Evolutionary conservation across 192 early-diverging fungal genomes (phyloP).

Genomic region (Mortierella claussenii): DNA sequence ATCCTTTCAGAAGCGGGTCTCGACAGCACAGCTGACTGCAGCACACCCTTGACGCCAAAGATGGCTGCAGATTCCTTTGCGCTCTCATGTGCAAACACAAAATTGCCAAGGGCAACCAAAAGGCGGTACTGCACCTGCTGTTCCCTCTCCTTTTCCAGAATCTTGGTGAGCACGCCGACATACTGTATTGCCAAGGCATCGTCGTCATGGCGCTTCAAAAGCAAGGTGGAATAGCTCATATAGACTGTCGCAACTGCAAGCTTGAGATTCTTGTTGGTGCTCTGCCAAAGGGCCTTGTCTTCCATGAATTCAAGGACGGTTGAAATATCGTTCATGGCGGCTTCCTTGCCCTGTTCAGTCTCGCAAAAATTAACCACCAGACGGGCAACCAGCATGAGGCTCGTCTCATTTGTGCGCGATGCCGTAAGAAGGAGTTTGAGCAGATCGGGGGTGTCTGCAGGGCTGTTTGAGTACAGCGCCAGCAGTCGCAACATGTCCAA

Average conservation of each 20-base stretch:
- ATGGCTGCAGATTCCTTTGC: slow-evolving; percentile 49
- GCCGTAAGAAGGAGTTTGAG: slow-evolving; percentile 54
- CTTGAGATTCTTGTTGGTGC: slow-evolving; percentile 52
- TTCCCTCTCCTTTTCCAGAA: slow-evolving; percentile 66
- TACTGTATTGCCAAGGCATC: slow-evolving; percentile 65
- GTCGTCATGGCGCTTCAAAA: slow-evolving; percentile 52
- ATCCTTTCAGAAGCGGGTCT: slow-evolving; percentile 42
- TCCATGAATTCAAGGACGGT: slow-evolving; percentile 38
- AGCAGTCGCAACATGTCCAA: slow-evolving; percentile 86
- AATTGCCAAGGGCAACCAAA: slow-evolving; percentile 71
- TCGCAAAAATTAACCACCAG: slow-evolving; percentile 79
- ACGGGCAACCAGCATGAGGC: slow-evolving; percentile 82
- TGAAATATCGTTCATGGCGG: slow-evolving; percentile 27
- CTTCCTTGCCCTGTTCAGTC: slow-evolving; percentile 56
- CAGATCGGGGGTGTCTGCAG: slow-evolving; percentile 58
- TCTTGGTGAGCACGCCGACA: slow-evolving; percentile 60
- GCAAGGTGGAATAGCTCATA: slow-evolving; percentile 60
- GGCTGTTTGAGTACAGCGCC: slow-evolving; percentile 61
- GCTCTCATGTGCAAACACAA: slow-evolving; percentile 60
- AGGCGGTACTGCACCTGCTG: slow-evolving; percentile 69
- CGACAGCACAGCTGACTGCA: slow-evolving; percentile 34
- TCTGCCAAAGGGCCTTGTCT: slow-evolving; percentile 41
- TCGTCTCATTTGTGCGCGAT: slow-evolving; percentile 66
- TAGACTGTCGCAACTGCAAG: slow-evolving; percentile 48
- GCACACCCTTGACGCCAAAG: slow-evolving; percentile 26